Evolutionary conservation across 305 asterid genomes (phyloP).

Genomic region (Rubia peregrina): DNA sequence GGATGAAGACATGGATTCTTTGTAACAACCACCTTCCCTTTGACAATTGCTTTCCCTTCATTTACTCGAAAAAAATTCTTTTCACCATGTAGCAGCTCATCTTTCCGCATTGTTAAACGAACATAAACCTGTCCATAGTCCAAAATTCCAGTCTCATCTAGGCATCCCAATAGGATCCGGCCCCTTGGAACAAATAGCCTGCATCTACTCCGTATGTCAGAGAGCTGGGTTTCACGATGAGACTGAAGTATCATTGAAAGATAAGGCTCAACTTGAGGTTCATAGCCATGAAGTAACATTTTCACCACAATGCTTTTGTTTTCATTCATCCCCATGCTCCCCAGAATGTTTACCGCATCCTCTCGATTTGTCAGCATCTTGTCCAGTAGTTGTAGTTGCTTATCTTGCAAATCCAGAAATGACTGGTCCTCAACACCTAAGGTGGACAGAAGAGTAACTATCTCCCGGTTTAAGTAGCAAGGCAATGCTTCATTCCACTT

Average conservation of each 20-base stretch:
- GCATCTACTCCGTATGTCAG: constrained; percentile 64
- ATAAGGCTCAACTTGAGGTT: constrained; percentile 65
- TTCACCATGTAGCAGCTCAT: constrained; percentile 38
- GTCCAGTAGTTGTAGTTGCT: constrained; percentile 46
- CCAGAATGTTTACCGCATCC: constrained; percentile 59
- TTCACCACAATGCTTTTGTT: constrained; percentile 43
- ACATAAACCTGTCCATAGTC: constrained; percentile 77
- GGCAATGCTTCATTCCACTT: constrained; percentile 82
- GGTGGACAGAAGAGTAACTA: constrained; percentile 62
- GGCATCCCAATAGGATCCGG: constrained; percentile 68
- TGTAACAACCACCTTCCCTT: constrained; percentile 75
- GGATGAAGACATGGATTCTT: constrained; percentile 97
- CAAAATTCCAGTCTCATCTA: constrained; percentile 70
- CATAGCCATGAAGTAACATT: constrained; percentile 66
- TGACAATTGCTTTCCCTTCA: constrained; percentile 46
- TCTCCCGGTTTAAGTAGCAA: constrained; percentile 85
- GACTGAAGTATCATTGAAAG: constrained; percentile 65
- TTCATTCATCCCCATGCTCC: constrained; percentile 62
- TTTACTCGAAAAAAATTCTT: constrained; percentile 46
- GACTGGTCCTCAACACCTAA: constrained; percentile 60
- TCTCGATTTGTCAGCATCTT: constrained; percentile 46
- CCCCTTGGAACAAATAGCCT: constrained; percentile 80
- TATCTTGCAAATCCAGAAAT: constrained; percentile 54
- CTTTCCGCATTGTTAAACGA: constrained; percentile 51
- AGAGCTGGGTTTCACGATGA: constrained; percentile 55